Base-by-base conservation (phyloP, 176 grass and related monocot species). In the Carex parvula region DNA sequence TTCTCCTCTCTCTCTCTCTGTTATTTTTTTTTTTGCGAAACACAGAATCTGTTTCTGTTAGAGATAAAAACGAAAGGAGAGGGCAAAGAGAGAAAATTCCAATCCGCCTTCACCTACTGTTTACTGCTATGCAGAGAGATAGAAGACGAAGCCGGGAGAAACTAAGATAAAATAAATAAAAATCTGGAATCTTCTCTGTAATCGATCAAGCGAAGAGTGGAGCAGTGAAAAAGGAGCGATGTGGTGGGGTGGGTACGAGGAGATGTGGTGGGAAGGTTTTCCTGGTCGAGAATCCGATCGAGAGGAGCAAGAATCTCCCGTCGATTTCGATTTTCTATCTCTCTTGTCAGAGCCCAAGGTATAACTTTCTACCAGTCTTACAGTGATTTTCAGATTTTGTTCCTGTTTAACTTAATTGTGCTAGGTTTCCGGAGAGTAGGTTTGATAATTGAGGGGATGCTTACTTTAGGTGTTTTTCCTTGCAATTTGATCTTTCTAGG, bases 261-360 rank as follows among this genome's bases (percentile, higher is more conserved):
- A 84, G 77, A 87, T 87, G 86, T 87, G 91, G 86, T 83, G 86
- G 84, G 59, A 90, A 72, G 76, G 81, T 79, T 87, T 83, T 37
- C 35, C 35, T 39, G 81, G 81, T 17, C 29, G 21, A 29, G 84
- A 86, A 53, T 17, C 79, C 67, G 86, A 83, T 63, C 79, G 60
- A 83, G 78, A 83, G 83, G 79, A 84, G 83, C 81, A 89, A 46
- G 91, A 97, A 85, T 87, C 83, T 12, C 94, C 91, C 39, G 84
- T 93, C 61, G 94, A 97, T 79, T 97, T 93, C 88, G 94, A 97
- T 65, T 86, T 93, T 86, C 60, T 90, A 66, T 87, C 94, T 12
- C 84, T 91, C 50, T 73, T 87, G 48, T 83, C 85, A 60, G 88
- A 93, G 70, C 84, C 91, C 21, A 97, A 93, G 94, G 94, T 97